Evolutionary conservation across 306 rosid genomes (phyloP), one percentile per base, ranked within the genome.

Genomic region (Prunus mume): DNA sequence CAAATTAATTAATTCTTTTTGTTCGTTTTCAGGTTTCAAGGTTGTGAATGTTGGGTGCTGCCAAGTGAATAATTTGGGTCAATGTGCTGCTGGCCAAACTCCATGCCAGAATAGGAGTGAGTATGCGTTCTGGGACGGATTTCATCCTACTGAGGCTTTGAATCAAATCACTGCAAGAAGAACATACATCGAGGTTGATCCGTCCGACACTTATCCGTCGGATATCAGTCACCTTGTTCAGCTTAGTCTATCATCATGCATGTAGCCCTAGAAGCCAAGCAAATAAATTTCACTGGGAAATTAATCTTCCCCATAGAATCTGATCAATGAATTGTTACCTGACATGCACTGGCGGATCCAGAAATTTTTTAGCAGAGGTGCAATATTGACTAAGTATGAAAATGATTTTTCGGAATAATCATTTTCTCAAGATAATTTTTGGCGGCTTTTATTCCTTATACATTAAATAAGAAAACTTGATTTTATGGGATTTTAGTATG

Each of bases 81-180:
- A 2, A 73, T 90, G 96, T 63, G 4, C 20, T 64, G 78, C 61
- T 10, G n/a, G 34, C 9, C 8, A 32, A 63, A 61, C 17, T 14
- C 81, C 87, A 12, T 90, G 96, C 81, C 1, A 27, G 63, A 80
- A 88, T 47, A 87, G 90, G 81, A 77, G 1, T 5, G 86, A 71
- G 9, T 82, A 88, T 18, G 45, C 74, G 12, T 88, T 85, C 65
- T 86, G 87, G 88, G 93, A 90, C 80, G 54, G 61, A 1, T 73
- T 46, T 24, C 93, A 85, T 72, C 78, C 89, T 17, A 77, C 90
- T 0, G 88, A 83, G 43, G 83, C 81, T 18, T 65, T 20, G 4
- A 87, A 87, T 79, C 3, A 9, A 50, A 6, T 80, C 30, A 24
- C 18, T 14, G 87, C 90, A 28, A 3, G 0, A 19, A 2, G 46